Conservation (phyloP, 306 rosid species). For the Argentina anserina region DNA sequence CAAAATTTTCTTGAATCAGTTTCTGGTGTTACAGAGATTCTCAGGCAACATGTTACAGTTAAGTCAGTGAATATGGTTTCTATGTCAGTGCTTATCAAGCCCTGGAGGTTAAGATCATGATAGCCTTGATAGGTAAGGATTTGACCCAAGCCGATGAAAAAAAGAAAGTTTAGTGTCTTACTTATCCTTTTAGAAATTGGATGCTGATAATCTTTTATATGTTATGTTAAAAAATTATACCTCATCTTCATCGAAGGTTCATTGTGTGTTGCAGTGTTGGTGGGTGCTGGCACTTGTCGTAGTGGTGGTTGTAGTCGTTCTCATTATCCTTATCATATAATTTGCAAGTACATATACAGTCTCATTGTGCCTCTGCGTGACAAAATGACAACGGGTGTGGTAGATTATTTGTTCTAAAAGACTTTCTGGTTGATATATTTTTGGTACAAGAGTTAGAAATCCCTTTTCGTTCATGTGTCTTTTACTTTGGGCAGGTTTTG, state of each 20-base stretch:
- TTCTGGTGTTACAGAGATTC: not conserved
- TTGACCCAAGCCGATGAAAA: not conserved
- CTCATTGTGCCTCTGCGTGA: slow-evolving; percentile 6
- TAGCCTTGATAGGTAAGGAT: not conserved
- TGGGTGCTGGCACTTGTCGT: slow-evolving; percentile 49
- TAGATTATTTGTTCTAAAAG: slow-evolving; percentile 3
- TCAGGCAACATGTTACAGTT: not conserved
- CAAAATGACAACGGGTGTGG: not conserved
- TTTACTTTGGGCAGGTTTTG: not conserved
- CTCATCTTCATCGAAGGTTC: slow-evolving; percentile 1
- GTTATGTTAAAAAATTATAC: not conserved
- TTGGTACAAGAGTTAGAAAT: not conserved
- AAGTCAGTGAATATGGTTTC: not conserved
- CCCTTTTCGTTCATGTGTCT: not conserved
- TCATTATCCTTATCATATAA: slow-evolving; percentile 46
- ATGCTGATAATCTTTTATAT: not conserved
- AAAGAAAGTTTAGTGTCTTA: not conserved
- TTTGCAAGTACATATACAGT: slow-evolving; percentile 17
- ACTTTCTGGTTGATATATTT: slow-evolving; percentile 6
- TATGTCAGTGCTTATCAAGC: not conserved
- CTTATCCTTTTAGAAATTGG: not conserved
- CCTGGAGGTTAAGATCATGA: not conserved
- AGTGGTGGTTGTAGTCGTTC: slow-evolving; percentile 39
- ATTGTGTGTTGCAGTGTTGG: slow-evolving; percentile 58
- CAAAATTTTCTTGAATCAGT: not conserved